Base-by-base conservation (phyloP, 2,329 filamentous ascomycete species). In the Fusarium dlaminii region DNA sequence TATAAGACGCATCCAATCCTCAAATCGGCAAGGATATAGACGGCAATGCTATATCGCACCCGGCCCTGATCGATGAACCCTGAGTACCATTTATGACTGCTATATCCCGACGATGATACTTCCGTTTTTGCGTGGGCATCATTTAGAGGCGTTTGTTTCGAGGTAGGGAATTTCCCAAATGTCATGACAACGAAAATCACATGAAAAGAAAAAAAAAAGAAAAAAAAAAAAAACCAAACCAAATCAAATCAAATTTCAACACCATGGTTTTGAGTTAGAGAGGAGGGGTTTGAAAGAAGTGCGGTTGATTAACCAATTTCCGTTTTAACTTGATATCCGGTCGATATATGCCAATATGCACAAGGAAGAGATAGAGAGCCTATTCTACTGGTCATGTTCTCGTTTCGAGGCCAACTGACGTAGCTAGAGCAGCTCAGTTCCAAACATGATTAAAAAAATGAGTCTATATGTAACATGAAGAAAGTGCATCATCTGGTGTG, bases 141-240 rank as follows among this genome's bases (percentile, higher is more conserved):
- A 71, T 77, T 73, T 78, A 78, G 76, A 77, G 71, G 73, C 76
- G 76, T 76, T 66, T 54, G 52, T 65, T 76, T 66, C 45, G 63
- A 75, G 67, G 66, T 65, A 51, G 45, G 42, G 57, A 67, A 54
- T 52, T 66, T 61, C 39, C 55, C 48, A 52, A 65, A 66, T 68
- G 57, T 48, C 54, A 70, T 59, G 61, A 72, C 63, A 72, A 46
- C 51, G 56, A 56, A 49, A 49, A 72, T 24, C n/a, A 62, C 30
- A 63, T 30, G 14, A 65, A 49, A 37, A 36, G 45, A 39, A 42
- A 24, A 30, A 56, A 45, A 48, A 32, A 48, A n/a, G 29, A 42
- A 27, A 34, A 34, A 34, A 8, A 34, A 15, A 34, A 37, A 45
- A 45, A 12, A 27, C 8, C 20, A 13, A 63, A 29, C 54, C 29